phyloP scores from a whole-genome alignment of 768 basidiomycete genomes.

The Trametes meyenii region DNA sequence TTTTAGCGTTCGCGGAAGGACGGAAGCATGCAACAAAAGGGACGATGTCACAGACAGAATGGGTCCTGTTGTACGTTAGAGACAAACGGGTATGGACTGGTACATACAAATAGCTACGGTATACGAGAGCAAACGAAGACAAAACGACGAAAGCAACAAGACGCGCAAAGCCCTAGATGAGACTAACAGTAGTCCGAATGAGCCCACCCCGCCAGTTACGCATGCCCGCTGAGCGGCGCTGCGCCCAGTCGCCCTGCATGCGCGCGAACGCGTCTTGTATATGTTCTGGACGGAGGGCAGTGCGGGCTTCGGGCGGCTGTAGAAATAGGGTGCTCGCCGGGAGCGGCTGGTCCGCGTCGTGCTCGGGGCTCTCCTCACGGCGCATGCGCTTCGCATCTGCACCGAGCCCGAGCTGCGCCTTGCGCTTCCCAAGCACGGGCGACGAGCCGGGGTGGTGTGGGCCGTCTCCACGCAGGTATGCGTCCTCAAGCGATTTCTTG shows the following conservation, averaged over 20 bases:
- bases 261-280: conserved; percentile 90
- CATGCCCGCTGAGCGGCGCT: conserved; percentile 83
- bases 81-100: neutral
- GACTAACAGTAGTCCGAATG: conserved; percentile 73
- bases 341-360: conserved; percentile 61
- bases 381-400: conserved; percentile 40
- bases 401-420: conserved; percentile 46
- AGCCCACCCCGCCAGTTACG: conserved; percentile 88
- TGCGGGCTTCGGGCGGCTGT: conserved; percentile 79
- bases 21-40: conserved; percentile 11
- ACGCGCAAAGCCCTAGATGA: conserved; percentile 51
- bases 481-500: conserved; percentile 77
- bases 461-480: conserved; percentile 60
- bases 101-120: neutral
- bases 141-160: neutral
- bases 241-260: conserved; percentile 87
- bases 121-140: neutral
- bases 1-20: conserved; percentile 48
- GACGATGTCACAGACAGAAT: conserved; percentile 5
- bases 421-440: conserved; percentile 71
- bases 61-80: conserved; percentile 22
- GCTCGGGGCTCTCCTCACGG: conserved; percentile 55
- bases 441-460: conserved; percentile 49
- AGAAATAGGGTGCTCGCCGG: conserved; percentile 78
- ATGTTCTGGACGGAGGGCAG: conserved; percentile 78